Evolutionary conservation across 371 early-diverging fungal genomes (phyloP).

Genomic region (Mortierella sp.): DNA sequence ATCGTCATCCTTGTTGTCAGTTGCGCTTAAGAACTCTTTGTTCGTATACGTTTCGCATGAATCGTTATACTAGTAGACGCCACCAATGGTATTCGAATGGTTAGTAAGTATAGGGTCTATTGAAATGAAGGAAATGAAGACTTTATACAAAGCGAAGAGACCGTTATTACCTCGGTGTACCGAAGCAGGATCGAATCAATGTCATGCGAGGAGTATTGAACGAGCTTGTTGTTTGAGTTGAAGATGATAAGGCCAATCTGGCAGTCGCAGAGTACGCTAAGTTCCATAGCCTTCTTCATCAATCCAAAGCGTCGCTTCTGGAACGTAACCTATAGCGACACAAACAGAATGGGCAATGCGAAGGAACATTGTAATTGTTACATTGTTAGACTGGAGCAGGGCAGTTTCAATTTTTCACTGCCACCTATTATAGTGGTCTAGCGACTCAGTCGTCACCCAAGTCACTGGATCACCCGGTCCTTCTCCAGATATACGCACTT

Average conservation of each 20-base stretch:
- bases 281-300: slow-evolving; percentile 99
- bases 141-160: not conserved
- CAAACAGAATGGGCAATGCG: not conserved
- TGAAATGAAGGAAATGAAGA: not conserved
- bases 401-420: too few species aligned
- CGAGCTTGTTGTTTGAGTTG: slow-evolving; percentile 90
- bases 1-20: slow-evolving; percentile 40
- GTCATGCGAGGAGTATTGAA: slow-evolving; percentile 92
- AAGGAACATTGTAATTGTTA: not conserved
- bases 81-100: slow-evolving; percentile 4
- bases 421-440: too few species aligned
- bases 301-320: slow-evolving; percentile 98
- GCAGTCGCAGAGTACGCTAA: slow-evolving; percentile 96
- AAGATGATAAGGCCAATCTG: slow-evolving; percentile 97
- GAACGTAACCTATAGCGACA: slow-evolving; percentile 88
- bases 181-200: slow-evolving; percentile 93
- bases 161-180: slow-evolving; percentile 83
- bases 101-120: not conserved
- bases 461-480: too few species aligned
- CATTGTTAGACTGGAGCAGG: too few species aligned
- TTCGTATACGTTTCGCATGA: slow-evolving; percentile 50
- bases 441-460: too few species aligned
- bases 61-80: slow-evolving; percentile 36
- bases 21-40: slow-evolving; percentile 35
- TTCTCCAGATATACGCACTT: too few species aligned